Base-by-base conservation (phyloP, 331 rosid genomes). In the Arachis monticola region DNA sequence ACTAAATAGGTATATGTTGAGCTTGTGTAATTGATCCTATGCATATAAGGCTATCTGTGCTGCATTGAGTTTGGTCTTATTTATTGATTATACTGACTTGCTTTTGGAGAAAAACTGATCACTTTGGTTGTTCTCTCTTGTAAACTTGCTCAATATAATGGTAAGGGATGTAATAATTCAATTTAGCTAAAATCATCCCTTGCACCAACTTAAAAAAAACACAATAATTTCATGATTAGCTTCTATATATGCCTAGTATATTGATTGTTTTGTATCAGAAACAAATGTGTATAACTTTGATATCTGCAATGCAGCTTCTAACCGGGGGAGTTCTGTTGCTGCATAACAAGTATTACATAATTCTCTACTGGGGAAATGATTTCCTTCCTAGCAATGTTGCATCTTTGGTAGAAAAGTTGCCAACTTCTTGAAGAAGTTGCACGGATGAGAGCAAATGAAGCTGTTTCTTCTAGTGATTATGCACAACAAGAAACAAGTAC, bases 351-450 rank as follows among this genome's bases (percentile, higher is more conserved):
- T 90, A 81, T 75, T 67, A 84, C 52, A 87, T 92, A 51, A 64
- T 92, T 83, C 89, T 92, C 58, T 88, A 88, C 67, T 83, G 96
- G 79, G 98, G 98, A 77, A 87, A 92, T 61, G 98, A 92, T 83
- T 90, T 88, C 83, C 90, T 92, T 80, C 96, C 98, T 12, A 69
- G 55, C 56, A 71, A 63, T 72, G 84, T 90, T 59, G 81, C 89
- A 30, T 74, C 79, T 44, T 84, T 87, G 81, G 84, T 92, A 67
- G 74, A 81, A 41, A 67, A 78, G 75, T 76, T 86, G 65, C 72
- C 89, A 88, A 76, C 83, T 77, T 76, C 58, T 82, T 0, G 98
- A 93, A 84, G 97, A 93, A 83, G 81, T 57, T 64, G 77, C 97
- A 62, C 88, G 97, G 35, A 64, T 60, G 72, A 87, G 73, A 80